phyloP scores from a whole-genome alignment of 176 grass and related monocot species.

The Triticum timopheevii region DNA sequence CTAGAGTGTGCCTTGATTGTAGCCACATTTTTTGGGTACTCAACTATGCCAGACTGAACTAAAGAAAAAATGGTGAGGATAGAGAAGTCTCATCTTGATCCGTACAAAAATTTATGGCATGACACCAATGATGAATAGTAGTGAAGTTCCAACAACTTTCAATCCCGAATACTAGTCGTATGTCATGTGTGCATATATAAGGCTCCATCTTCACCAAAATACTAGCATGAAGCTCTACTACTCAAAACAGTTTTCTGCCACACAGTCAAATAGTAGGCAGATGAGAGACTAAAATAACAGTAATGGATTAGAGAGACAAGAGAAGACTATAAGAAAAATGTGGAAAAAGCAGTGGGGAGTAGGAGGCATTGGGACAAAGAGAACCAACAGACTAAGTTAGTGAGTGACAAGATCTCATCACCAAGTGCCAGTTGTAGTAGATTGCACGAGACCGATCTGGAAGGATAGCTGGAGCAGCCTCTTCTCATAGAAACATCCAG shows the following conservation, averaged over 20 bases:
- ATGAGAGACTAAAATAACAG: neutral
- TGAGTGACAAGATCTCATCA: too few relatives aligned
- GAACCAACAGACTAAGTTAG: neutral
- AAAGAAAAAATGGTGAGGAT: too few relatives aligned
- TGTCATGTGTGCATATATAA: neutral
- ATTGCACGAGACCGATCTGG: too few relatives aligned
- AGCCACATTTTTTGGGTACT: too few relatives aligned
- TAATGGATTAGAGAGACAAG: neutral
- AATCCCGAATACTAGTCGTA: neutral
- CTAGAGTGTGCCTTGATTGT: too few relatives aligned
- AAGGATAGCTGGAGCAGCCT: too few relatives aligned
- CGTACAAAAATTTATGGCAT: too few relatives aligned
- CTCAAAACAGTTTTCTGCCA: neutral
- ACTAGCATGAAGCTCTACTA: neutral
- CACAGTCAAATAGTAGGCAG: neutral
- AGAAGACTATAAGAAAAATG: neutral
- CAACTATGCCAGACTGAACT: too few relatives aligned
- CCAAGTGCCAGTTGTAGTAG: too few relatives aligned
- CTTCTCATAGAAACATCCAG: too few relatives aligned
- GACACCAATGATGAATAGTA: neutral
- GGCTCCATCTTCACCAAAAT: neutral
- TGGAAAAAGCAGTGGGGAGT: neutral
- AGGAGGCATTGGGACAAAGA: neutral
- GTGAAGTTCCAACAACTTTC: neutral
- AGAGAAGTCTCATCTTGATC: too few relatives aligned